Percentiles rank a stretch among this genome's conserved stretches.
phyloP scores from a whole-genome alignment of 2,329 filamentous ascomycete species.

The Trichoderma simmonsii region DNA sequence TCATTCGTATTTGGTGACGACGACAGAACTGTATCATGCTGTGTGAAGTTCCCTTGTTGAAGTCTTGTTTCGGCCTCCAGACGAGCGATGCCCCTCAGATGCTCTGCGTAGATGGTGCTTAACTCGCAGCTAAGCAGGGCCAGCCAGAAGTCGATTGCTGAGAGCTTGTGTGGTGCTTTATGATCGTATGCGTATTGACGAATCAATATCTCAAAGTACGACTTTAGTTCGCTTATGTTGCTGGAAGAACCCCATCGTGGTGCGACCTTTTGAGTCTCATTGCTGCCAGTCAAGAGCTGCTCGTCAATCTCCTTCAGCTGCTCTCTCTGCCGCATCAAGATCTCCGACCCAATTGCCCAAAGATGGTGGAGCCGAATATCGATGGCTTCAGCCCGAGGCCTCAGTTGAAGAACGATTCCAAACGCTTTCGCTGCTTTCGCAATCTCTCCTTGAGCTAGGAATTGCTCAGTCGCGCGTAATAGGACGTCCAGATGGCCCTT shows the following conservation, averaged over 20 bases:
- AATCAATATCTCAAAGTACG: conserved; percentile 76
- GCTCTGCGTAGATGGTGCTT: conserved; percentile 66
- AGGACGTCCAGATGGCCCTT: conserved; percentile 61
- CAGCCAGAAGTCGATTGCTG: conserved; percentile 74
- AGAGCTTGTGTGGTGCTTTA: conserved; percentile 55
- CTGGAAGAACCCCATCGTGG: conserved; percentile 43
- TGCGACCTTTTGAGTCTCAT: background rate
- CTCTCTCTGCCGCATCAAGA: conserved; percentile 64
- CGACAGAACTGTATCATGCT: background rate
- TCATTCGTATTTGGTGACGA: conserved; percentile 17
- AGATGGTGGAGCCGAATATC: conserved; percentile 67
- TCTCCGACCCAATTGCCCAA: conserved; percentile 84
- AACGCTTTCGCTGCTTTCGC: conserved; percentile 70
- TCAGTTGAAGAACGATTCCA: conserved; percentile 65
- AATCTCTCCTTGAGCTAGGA: conserved; percentile 68
- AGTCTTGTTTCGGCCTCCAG: conserved; percentile 25
- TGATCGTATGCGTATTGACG: conserved; percentile 71
- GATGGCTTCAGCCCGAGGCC: conserved; percentile 41
- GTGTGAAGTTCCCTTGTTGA: background rate
- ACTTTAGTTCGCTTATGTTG: conserved; percentile 45
- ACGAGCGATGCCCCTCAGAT: conserved; percentile 42
- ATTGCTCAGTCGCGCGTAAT: conserved; percentile 67
- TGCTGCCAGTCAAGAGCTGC: background rate
- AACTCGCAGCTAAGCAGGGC: conserved; percentile 80
- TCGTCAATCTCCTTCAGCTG: conserved; percentile 24